Conservation (phyloP, 2,329 filamentous ascomycete species). For the Apiospora phragmitis region DNA sequence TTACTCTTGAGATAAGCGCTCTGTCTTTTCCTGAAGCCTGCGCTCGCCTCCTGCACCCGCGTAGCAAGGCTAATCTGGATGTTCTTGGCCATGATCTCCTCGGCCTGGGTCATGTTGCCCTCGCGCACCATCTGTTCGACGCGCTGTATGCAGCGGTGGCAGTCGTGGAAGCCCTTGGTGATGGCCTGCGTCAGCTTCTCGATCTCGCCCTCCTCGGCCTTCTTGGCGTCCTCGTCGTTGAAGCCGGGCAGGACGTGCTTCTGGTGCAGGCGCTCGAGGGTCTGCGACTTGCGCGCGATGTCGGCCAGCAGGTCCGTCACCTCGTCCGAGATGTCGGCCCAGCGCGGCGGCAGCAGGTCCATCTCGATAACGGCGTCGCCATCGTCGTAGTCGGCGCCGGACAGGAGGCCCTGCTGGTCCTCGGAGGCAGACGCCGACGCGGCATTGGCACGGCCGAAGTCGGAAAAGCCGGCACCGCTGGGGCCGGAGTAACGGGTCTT, state of each 20-base stretch:
- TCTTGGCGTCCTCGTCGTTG: constrained; percentile 90
- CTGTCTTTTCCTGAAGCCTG: constrained; percentile 94
- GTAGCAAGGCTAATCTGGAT: constrained; percentile 89
- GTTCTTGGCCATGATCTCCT: constrained; percentile 95
- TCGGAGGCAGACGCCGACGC: constrained; percentile 38
- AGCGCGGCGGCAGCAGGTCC: constrained; percentile 91
- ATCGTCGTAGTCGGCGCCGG: constrained; percentile 78
- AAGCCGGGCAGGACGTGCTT: constrained; percentile 97
- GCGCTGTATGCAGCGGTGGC: constrained; percentile 83
- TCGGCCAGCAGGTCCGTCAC: constrained; percentile 79
- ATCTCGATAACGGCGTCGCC: constrained; percentile 97
- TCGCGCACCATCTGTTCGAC: constrained; percentile 88
- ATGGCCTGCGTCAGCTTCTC: constrained; percentile 88
- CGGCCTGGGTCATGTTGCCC: constrained; percentile 74
- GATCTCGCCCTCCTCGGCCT: constrained; percentile 84
- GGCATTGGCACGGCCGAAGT: constrained; percentile 54
- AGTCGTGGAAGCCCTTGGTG: constrained; percentile 84
- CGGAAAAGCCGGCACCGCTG: constrained; percentile 59
- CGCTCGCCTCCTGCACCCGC: constrained; percentile 87
- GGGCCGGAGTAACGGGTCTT: constrained; percentile 67
- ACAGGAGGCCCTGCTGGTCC: constrained; percentile 77
- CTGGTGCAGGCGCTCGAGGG: constrained; percentile 89
- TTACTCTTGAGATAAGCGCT: constrained; percentile 92
- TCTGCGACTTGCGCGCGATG: constrained; percentile 79
- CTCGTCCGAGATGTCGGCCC: constrained; percentile 94